Percentiles rank a stretch among this genome's conserved stretches.
Conservation (phyloP, 2,329 filamentous ascomycete genomes). For the Pseudogymnoascus sp. region DNA sequence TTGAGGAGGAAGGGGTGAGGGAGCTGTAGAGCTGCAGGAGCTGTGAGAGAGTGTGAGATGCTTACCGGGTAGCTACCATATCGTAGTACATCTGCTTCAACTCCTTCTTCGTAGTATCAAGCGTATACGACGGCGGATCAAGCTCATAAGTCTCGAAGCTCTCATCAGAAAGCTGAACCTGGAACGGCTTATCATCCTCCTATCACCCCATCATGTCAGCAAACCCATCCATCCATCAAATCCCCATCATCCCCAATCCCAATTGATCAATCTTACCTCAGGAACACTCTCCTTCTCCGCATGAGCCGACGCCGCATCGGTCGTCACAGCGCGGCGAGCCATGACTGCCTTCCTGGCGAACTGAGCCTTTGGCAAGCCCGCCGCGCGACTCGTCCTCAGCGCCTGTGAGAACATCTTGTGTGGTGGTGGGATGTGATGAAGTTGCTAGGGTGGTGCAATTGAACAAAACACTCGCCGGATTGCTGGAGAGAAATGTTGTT, state of each 20-base stretch:
- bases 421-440: constrained; percentile 16
- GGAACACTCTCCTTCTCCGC: constrained; percentile 71
- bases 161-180: constrained; percentile 89
- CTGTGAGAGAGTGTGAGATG: constrained; percentile 9
- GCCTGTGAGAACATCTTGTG: constrained; percentile 63
- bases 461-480: not conserved
- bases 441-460: not conserved
- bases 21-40: too few species aligned
- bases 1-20: not conserved
- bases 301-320: constrained; percentile 86
- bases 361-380: constrained; percentile 43
- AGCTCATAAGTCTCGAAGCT: constrained; percentile 99
- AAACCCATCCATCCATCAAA: constrained; percentile 11
- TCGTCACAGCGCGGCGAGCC: constrained; percentile 75
- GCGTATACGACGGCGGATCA: constrained; percentile 87
- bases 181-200: constrained; percentile 92
- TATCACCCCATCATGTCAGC: constrained; percentile 31
- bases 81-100: constrained; percentile 98
- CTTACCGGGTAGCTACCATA: constrained; percentile 90
- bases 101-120: constrained; percentile 94
- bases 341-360: constrained; percentile 30
- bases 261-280: constrained; percentile 41
- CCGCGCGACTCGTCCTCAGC: constrained; percentile 53
- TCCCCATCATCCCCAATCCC: not conserved
- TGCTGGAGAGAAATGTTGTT: not conserved